Evolutionary conservation across 768 basidiomycete genomes (phyloP).

Genomic region (Lactarius trivialis): DNA sequence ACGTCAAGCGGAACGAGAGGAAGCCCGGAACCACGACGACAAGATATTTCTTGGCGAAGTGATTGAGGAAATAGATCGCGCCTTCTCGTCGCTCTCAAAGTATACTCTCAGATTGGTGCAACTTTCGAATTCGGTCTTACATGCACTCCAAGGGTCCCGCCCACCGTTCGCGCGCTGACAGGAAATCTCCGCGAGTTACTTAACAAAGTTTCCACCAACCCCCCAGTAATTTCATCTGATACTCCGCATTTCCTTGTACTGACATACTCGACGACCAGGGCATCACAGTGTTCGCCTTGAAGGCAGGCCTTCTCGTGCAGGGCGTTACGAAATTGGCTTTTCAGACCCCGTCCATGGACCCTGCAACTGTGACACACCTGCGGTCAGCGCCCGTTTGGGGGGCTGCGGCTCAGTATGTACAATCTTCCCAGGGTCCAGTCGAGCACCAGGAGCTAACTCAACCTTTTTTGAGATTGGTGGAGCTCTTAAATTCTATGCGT

Average conservation of each 20-base stretch:
- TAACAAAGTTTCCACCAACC: neutral
- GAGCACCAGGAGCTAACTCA: neutral
- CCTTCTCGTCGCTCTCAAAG: neutral
- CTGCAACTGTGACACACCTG: slow-evolving; percentile 8
- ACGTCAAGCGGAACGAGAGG: slow-evolving; percentile 2
- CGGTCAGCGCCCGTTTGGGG: slow-evolving; percentile 15
- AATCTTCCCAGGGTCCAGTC: neutral
- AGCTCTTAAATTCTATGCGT: slow-evolving; percentile 2
- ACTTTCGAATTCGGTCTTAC: neutral
- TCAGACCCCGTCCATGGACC: neutral
- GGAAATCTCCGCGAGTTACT: neutral
- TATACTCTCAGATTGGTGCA: neutral
- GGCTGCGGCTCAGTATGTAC: slow-evolving; percentile 10
- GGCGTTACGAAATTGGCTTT: slow-evolving; percentile 7
- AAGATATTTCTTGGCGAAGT: slow-evolving; percentile 6
- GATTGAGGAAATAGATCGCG: slow-evolving; percentile 2
- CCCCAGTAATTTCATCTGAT: neutral
- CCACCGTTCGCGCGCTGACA: neutral
- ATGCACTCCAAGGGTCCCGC: neutral
- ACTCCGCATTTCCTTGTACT: neutral
- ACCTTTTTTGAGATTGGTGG: neutral
- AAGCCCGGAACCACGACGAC: slow-evolving; percentile 8
- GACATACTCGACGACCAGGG: slow-evolving; percentile 5
- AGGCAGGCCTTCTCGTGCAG: slow-evolving; percentile 14
- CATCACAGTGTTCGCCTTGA: neutral